These are phyloP conservation scores for Parathielavia hyrcaniae DNA, from an alignment of 495 filamentous ascomycete genomes.

Conservation along the genomic window DNA sequence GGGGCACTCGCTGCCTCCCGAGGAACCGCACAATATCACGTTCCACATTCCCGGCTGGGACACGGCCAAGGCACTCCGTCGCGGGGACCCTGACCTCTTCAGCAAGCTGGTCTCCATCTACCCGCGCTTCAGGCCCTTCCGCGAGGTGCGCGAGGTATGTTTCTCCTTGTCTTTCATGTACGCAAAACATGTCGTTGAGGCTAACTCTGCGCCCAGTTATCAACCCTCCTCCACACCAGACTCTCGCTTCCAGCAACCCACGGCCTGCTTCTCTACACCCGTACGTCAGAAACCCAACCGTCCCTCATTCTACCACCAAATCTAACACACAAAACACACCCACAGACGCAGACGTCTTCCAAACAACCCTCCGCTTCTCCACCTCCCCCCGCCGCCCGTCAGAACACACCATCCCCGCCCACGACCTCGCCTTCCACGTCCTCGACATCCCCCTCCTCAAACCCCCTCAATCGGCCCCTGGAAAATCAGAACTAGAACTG, in stretches of 20 bases:
- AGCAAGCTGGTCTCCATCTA: constrained; percentile 34
- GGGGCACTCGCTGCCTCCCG: constrained; percentile 39
- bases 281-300: background rate
- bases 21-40: constrained; percentile 39
- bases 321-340: background rate
- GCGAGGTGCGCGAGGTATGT: constrained; percentile 25
- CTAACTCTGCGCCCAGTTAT: constrained; percentile 20
- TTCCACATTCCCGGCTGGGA: constrained; percentile 35
- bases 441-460: constrained; percentile 30
- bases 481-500: too few species aligned
- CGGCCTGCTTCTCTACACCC: constrained; percentile 27
- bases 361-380: constrained; percentile 21
- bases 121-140: constrained; percentile 38
- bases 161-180: too few species aligned
- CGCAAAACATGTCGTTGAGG: background rate
- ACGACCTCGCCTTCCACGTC: constrained; percentile 32
- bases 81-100: constrained; percentile 31
- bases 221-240: constrained; percentile 22
- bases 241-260: constrained; percentile 27
- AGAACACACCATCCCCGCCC: constrained; percentile 15
- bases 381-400: constrained; percentile 21
- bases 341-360: constrained; percentile 21
- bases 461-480: too few species aligned
- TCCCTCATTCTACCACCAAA: background rate
- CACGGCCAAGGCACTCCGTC: constrained; percentile 25